These are phyloP conservation scores for Russula emetica DNA, from an alignment of 768 basidiomycete species.

Conservation along the genomic window DNA sequence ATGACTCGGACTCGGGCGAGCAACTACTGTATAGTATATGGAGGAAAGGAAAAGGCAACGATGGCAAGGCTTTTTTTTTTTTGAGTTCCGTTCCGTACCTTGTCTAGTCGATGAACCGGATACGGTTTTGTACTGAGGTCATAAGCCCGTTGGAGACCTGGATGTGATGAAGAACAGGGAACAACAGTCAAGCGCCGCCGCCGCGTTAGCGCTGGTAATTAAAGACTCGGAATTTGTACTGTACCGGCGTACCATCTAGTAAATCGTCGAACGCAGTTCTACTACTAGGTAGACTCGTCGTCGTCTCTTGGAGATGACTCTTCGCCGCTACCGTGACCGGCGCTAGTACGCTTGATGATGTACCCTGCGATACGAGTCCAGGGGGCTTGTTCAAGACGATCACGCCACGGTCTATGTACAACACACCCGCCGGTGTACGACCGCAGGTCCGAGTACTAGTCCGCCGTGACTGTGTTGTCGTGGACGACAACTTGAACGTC, in stretches of 20 bases:
- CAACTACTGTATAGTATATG: too few relatives aligned
- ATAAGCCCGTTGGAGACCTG: conserved; percentile 16
- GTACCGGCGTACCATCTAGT: conserved; percentile 13
- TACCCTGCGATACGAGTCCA: conserved; percentile 24
- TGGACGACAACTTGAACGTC: not conserved
- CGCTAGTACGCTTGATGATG: not conserved
- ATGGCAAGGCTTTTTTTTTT: too few relatives aligned
- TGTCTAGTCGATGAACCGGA: conserved; percentile 29
- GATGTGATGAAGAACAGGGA: not conserved
- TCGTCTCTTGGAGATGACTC: not conserved
- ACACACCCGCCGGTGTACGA: not conserved
- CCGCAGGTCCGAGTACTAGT: too few relatives aligned
- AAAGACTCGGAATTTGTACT: too few relatives aligned
- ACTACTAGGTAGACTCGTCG: not conserved
- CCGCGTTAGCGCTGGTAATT: too few relatives aligned
- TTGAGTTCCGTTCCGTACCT: conserved; percentile 7
- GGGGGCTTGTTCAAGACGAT: conserved; percentile 28
- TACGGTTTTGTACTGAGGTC: conserved; percentile 13
- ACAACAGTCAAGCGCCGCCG: not conserved
- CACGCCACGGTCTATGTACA: conserved; percentile 26
- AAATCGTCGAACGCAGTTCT: conserved; percentile 7
- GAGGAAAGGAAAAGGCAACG: too few relatives aligned
- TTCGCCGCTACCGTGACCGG: not conserved
- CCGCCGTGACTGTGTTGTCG: not conserved
- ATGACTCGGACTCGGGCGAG: too few relatives aligned